A percentile compares a stretch with the other conserved stretches of the same genome.
Conservation (phyloP, 352 stramenopile species). For the Phytopythium delawarense region DNA sequence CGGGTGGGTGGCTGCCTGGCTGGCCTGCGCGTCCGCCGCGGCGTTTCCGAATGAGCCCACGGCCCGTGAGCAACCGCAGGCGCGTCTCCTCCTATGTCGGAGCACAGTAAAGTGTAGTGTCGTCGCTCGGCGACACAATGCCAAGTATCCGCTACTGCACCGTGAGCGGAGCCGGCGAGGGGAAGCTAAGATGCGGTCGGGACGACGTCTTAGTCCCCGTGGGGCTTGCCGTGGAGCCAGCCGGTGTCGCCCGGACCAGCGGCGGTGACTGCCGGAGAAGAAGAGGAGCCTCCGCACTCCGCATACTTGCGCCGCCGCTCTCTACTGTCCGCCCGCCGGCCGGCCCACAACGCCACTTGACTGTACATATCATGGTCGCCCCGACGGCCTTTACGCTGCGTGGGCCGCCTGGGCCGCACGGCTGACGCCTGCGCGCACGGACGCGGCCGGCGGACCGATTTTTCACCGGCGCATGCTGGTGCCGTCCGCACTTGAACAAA, state of each 20-base stretch:
- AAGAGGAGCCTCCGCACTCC: neutral
- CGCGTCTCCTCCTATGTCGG: neutral
- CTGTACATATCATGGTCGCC: neutral
- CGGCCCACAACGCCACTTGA: neutral
- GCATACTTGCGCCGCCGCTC: neutral
- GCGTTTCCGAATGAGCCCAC: constrained; percentile 2
- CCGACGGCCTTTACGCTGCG: neutral
- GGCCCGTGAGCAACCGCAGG: neutral
- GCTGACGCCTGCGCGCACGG: neutral
- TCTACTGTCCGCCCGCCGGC: neutral
- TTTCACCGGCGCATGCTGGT: neutral
- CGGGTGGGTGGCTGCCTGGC: neutral
- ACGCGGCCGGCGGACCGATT: neutral
- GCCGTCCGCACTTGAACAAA: no score
- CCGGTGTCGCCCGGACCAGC: neutral
- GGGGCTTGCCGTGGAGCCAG: neutral
- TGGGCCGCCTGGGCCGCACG: no score
- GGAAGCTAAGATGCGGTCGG: neutral
- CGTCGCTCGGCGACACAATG: no score
- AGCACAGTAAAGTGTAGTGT: no score
- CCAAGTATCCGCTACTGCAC: neutral
- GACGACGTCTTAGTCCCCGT: neutral
- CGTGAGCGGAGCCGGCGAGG: neutral
- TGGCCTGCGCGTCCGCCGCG: neutral
- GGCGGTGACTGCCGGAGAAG: neutral